Conservation (phyloP, 495 filamentous ascomycete species). For the Neurospora sp. region DNA sequence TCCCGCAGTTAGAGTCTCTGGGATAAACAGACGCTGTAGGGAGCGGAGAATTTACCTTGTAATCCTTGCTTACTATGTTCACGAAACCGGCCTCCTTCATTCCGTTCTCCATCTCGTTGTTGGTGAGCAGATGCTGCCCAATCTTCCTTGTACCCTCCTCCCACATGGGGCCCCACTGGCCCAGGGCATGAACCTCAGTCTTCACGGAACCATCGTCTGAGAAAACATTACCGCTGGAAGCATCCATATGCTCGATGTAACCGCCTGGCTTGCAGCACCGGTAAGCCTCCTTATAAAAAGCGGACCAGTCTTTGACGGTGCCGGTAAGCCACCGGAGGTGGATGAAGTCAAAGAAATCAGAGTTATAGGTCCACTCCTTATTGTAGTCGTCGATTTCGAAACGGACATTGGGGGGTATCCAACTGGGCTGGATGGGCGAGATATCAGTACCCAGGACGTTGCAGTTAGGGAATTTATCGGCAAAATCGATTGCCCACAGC, state of each 20-base stretch:
- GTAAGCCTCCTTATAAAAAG: slow-evolving; percentile 24
- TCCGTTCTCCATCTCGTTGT: slow-evolving; percentile 39
- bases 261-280: slow-evolving; percentile 28
- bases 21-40: background rate
- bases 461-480: slow-evolving; percentile 9
- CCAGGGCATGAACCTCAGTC: slow-evolving; percentile 6
- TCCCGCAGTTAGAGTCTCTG: background rate
- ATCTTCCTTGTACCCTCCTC: slow-evolving; percentile 9
- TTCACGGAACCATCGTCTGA: slow-evolving; percentile 1
- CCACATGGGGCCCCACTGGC: slow-evolving; percentile 24
- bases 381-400: slow-evolving; percentile 54
- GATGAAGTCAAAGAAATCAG: slow-evolving; percentile 42
- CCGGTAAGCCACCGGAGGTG: slow-evolving; percentile 45
- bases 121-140: slow-evolving; percentile 5
- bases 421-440: slow-evolving; percentile 46
- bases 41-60: background rate
- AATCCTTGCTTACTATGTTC: slow-evolving; percentile 31
- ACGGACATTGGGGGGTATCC: slow-evolving; percentile 45
- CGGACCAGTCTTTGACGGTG: slow-evolving; percentile 38
- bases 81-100: slow-evolving; percentile 50
- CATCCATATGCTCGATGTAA: slow-evolving; percentile 18
- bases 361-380: slow-evolving; percentile 36
- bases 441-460: slow-evolving; percentile 49
- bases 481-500: background rate
- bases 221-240: background rate